phyloP scores from a whole-genome alignment of 2,329 filamentous ascomycete species.

The Aspergillus fijiensis region DNA sequence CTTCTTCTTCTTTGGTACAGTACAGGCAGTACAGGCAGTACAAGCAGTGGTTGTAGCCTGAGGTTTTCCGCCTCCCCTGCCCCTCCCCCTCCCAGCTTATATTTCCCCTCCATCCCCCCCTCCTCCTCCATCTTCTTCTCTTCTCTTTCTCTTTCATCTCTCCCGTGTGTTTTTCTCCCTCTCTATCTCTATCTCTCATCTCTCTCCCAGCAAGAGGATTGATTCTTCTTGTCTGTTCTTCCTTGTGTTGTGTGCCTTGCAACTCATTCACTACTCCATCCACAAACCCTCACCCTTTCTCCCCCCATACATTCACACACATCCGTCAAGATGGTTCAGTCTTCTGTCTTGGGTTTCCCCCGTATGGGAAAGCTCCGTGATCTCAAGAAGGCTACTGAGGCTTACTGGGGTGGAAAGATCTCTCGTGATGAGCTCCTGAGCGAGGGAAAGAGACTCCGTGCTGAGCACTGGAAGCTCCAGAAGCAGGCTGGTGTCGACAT shows the following conservation, averaged over 20 bases:
- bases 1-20: neutral
- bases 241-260: conserved; percentile 5
- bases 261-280: conserved; percentile 5
- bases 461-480: conserved; percentile 99
- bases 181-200: conserved; percentile 23
- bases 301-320: conserved; percentile 23
- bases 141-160: conserved; percentile 23
- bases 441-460: conserved; percentile 95
- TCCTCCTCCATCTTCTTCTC: conserved; percentile 17
- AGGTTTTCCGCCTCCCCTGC: neutral
- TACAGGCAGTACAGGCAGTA: too few relatives aligned
- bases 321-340: conserved; percentile 59
- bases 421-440: conserved; percentile 84
- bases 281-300: conserved; percentile 10
- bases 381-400: conserved; percentile 99
- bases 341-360: conserved; percentile 92
- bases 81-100: conserved; percentile 8
- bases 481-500: conserved; percentile 96
- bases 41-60: too few relatives aligned
- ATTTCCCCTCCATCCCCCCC: conserved; percentile 6
- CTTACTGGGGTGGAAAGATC: conserved; percentile 95
- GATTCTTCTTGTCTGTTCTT: conserved; percentile 17
- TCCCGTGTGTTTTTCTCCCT: conserved; percentile 18
- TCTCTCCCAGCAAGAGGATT: conserved; percentile 24
- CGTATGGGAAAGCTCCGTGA: conserved; percentile 98